These are phyloP conservation scores for Aphanomyces stellatus DNA, from an alignment of 352 stramenopile species.

Conservation along the genomic window DNA sequence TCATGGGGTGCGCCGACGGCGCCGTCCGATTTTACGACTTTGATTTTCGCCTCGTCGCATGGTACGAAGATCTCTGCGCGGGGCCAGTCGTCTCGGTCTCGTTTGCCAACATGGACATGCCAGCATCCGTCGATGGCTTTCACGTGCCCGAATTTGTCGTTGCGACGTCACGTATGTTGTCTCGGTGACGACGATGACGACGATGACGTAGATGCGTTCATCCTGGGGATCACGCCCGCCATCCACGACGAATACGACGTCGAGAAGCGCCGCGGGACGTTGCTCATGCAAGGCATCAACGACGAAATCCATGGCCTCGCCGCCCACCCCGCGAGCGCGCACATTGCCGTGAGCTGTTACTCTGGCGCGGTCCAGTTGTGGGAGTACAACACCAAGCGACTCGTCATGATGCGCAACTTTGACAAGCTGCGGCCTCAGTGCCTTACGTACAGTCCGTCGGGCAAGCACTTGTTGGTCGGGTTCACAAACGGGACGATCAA, in stretches of 20 bases:
- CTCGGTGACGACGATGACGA: background rate
- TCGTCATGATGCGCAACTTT: slow-evolving; percentile 80
- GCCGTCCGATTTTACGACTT: slow-evolving; percentile 91
- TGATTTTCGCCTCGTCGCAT: slow-evolving; percentile 87
- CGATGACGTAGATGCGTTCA: slow-evolving; percentile 51
- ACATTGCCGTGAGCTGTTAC: slow-evolving; percentile 74
- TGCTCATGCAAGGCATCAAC: slow-evolving; percentile 87
- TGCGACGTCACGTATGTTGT: slow-evolving; percentile 42
- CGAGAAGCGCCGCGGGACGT: slow-evolving; percentile 76
- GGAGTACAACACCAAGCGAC: slow-evolving; percentile 78
- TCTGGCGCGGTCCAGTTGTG: slow-evolving; percentile 85
- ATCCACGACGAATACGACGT: slow-evolving; percentile 83
- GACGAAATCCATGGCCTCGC: slow-evolving; percentile 77
- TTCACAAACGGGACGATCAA: slow-evolving; percentile 84
- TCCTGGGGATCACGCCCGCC: slow-evolving; percentile 67
- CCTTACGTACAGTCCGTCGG: slow-evolving; percentile 68
- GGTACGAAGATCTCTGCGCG: slow-evolving; percentile 91
- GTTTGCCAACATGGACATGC: slow-evolving; percentile 41
- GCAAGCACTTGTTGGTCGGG: slow-evolving; percentile 72
- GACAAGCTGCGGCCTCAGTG: slow-evolving; percentile 66
- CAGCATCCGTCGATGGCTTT: slow-evolving; percentile 41
- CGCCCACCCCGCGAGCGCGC: slow-evolving; percentile 56
- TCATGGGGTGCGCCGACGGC: slow-evolving; percentile 84
- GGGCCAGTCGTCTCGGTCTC: slow-evolving; percentile 83
- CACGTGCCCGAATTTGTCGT: slow-evolving; percentile 88